Evolutionary conservation across 2,329 filamentous ascomycete genomes (phyloP).

Genomic region (Metarhizium humberi): DNA sequence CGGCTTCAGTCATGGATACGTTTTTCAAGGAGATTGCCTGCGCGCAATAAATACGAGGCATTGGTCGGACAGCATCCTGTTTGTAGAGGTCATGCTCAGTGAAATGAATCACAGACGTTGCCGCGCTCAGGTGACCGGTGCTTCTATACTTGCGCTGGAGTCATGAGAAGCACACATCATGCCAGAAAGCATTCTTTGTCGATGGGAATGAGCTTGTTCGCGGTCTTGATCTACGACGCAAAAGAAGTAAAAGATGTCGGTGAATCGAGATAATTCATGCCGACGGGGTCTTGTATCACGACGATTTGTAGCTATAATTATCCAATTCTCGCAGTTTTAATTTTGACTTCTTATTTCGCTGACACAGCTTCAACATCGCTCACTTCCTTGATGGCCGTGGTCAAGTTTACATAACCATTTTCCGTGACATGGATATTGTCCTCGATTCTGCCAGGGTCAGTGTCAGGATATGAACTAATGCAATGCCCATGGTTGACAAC

Average conservation of each 20-base stretch:
- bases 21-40: not conserved
- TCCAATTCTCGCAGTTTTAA: not conserved
- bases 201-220: not conserved
- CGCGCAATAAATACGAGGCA: not conserved
- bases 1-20: not conserved
- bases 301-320: not conserved
- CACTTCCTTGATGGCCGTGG: slow-evolving; percentile 60
- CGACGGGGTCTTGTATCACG: not conserved
- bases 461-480: not conserved
- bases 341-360: slow-evolving; percentile 3
- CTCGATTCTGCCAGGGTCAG: slow-evolving; percentile 38
- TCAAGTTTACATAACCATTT: slow-evolving; percentile 62
- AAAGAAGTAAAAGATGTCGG: not conserved
- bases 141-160: too few species aligned
- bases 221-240: not conserved
- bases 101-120: too few species aligned
- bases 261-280: not conserved
- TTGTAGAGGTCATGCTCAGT: too few species aligned
- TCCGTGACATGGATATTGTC: slow-evolving; percentile 67
- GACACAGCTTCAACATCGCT: slow-evolving; percentile 45
- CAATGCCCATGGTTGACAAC: slow-evolving; percentile 13
- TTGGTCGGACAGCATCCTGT: too few species aligned
- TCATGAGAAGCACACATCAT: too few species aligned
- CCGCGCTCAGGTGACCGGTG: too few species aligned
- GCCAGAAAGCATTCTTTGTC: not conserved